Conservation (phyloP, 495 filamentous ascomycete genomes). For the Barbatosphaeria neglecta region DNA sequence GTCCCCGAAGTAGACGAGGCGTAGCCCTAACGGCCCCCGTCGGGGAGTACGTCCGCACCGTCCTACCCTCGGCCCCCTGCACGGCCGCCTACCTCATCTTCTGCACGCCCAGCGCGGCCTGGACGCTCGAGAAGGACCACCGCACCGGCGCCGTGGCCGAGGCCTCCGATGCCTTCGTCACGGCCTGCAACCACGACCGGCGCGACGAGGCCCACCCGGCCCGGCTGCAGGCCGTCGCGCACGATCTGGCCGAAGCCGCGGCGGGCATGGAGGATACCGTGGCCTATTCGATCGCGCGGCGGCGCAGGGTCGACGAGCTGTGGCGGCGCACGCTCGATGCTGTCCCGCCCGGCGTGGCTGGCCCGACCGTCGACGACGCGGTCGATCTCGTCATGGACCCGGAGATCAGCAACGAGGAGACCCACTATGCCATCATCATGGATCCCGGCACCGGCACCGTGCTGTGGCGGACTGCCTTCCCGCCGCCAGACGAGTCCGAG, state of each 20-base stretch:
- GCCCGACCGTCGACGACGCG: conserved; percentile 6
- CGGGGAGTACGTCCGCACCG: conserved; percentile 14
- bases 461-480: conserved; percentile 8
- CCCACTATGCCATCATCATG: conserved; percentile 13
- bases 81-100: conserved; percentile 51
- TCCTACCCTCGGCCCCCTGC: conserved; percentile 24
- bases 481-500: not conserved
- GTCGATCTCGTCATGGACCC: conserved; percentile 1
- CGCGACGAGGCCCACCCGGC: conserved; percentile 40
- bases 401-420: conserved; percentile 6
- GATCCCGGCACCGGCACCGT: conserved; percentile 5
- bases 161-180: conserved; percentile 14
- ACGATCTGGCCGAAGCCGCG: conserved; percentile 2
- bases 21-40: not conserved
- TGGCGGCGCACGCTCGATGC: conserved; percentile 1
- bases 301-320: not conserved
- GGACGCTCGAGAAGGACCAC: conserved; percentile 49
- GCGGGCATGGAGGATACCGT: conserved; percentile 4
- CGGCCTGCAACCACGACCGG: conserved; percentile 47
- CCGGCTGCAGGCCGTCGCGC: conserved; percentile 20
- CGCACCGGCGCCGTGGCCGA: conserved; percentile 9
- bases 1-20: too few species aligned
- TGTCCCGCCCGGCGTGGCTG: too few species aligned
- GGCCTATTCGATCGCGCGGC: conserved; percentile 2
- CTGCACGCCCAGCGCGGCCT: conserved; percentile 31